Conservation (phyloP, 805 yeast genomes). For the Suhomyces kilbournensis region DNA sequence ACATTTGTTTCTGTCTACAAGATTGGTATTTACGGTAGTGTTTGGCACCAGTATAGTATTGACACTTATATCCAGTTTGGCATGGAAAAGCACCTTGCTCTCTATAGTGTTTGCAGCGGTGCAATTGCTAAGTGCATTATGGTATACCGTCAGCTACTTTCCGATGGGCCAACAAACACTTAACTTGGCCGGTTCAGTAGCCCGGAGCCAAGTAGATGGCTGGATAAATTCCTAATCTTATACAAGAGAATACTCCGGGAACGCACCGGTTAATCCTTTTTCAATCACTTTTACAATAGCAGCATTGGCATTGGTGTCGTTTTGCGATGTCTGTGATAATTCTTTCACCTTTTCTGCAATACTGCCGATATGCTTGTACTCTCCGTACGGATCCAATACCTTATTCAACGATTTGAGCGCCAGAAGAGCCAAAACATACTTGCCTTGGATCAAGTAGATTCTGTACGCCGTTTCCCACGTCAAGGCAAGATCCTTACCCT, state of each 20-base stretch:
- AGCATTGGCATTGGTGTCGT: conserved; percentile 39
- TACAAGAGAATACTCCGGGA: conserved; percentile 26
- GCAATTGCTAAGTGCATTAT: conserved; percentile 39
- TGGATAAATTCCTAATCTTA: conserved; percentile 28
- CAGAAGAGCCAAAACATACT: conserved; percentile 46
- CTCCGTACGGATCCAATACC: conserved; percentile 24
- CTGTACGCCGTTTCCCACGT: conserved; percentile 45
- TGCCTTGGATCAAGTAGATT: conserved; percentile 39
- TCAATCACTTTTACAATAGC: conserved; percentile 44
- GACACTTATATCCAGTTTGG: conserved; percentile 37
- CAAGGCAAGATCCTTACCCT: conserved; percentile 37
- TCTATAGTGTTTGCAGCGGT: conserved; percentile 40
- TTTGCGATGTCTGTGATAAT: conserved; percentile 27
- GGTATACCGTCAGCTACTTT: conserved; percentile 48
- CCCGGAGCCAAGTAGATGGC: conserved; percentile 42
- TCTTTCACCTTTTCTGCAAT: conserved; percentile 31
- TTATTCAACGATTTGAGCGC: conserved; percentile 43
- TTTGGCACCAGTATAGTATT: conserved; percentile 38
- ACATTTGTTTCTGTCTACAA: conserved; percentile 41
- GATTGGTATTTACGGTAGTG: conserved; percentile 37
- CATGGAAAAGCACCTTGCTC: conserved; percentile 35
- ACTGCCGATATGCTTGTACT: conserved; percentile 13
- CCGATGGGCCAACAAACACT: conserved; percentile 47
- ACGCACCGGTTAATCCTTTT: conserved; percentile 33
- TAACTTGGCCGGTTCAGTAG: conserved; percentile 41